Base-by-base conservation (phyloP, 768 basidiomycete species). In the Leucosporidium creatinivorum region DNA sequence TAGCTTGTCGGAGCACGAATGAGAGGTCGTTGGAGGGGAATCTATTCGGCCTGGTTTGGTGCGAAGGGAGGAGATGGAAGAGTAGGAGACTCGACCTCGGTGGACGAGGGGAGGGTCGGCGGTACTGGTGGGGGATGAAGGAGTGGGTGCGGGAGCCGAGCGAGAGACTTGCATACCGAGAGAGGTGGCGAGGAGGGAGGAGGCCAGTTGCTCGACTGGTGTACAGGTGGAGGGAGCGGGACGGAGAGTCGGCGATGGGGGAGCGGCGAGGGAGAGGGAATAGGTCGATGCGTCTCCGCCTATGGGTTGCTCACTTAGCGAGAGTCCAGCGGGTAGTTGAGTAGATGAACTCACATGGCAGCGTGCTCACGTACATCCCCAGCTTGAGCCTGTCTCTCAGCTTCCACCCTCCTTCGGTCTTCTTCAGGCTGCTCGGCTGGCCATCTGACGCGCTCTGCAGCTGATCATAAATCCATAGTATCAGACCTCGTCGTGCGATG, bases 1-100 rank as follows among this genome's bases (percentile, higher is more conserved):
- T 51, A 98, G 87, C 78, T 98, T 98, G 77, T 98, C 93, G 72
- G 89, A 91, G 79, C 93, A 98, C 0, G 92, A 91, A 87, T 96
- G 89, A 74, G 84, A 90, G 0, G 84, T 76, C 1, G 93, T 91
- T 0, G 86, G 85, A 0, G 86, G 86, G 0, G 92, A 87, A 75
- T 98, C 93, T 0, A 90, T 88, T 61, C 93, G 85, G 25, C 76
- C 94, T 8, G 93, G 93, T 75, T 97, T 98, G 0, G 94, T 96
- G 39, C 93, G 88, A 55, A 97, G 79, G 13, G 88, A 86, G 8
- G 90, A 88, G 26, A 85, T 79, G 23, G 86, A 80, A 7, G 84
- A 73, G 77, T 94, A 97, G 61, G 89, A 86, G 73, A 89, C 85
- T 25, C 93, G 82, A 5, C 93, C 93, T 63, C 94, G 80, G 19